Percentiles rank a stretch among this genome's conserved stretches.
Evolutionary conservation across 2,329 filamentous ascomycete genomes (phyloP).

Genomic region (Pseudogymnoascus sp.): DNA sequence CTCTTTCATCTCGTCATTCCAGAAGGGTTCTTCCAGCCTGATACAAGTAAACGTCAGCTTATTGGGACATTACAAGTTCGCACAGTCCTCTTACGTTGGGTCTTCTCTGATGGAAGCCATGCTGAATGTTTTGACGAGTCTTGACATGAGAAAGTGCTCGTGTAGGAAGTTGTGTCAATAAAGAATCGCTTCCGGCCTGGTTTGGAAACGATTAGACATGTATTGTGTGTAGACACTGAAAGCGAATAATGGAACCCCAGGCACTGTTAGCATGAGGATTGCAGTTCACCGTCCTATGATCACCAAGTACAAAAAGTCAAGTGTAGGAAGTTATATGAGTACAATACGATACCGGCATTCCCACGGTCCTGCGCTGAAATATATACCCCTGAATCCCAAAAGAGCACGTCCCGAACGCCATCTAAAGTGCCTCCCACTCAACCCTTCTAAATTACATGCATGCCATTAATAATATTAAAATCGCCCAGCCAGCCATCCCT

Average conservation of each 20-base stretch:
- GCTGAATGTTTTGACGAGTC: neutral
- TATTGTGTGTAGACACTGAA: neutral
- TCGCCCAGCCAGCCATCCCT: neutral
- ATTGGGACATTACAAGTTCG: no score
- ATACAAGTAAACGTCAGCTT: neutral
- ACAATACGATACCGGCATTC: slow-evolving; percentile 1
- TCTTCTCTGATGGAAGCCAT: neutral
- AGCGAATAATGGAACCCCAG: neutral
- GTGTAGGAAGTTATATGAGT: neutral
- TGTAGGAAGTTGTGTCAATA: neutral
- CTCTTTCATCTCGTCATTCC: neutral
- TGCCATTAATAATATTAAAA: slow-evolving; percentile 8
- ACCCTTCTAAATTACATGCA: neutral
- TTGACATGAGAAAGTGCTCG: neutral
- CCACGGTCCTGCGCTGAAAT: slow-evolving; percentile 4
- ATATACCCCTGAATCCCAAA: neutral
- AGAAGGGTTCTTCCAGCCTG: neutral
- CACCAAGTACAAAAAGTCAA: neutral
- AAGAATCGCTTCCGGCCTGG: neutral
- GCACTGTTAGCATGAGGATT: neutral
- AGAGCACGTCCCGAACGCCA: slow-evolving; percentile 1
- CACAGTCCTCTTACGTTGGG: neutral
- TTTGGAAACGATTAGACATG: neutral
- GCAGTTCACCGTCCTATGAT: neutral
- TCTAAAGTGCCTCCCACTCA: slow-evolving; percentile 3